These are phyloP conservation scores for Daldinia vernicosa DNA, from an alignment of 495 filamentous ascomycete genomes.

Conservation along the genomic window DNA sequence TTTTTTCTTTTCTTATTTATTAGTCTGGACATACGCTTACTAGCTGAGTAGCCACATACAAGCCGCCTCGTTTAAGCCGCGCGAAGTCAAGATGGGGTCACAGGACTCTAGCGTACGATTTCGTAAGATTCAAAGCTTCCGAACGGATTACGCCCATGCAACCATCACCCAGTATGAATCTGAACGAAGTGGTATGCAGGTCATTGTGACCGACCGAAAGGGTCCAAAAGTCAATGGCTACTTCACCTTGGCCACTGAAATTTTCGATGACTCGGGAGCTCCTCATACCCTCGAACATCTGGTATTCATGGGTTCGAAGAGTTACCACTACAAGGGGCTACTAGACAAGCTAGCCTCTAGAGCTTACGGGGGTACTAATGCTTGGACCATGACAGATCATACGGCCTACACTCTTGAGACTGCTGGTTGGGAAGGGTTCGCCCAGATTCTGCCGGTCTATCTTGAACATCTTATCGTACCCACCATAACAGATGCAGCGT, in stretches of 20 bases:
- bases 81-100: slow-evolving; percentile 48
- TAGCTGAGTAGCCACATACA: slow-evolving; percentile 31
- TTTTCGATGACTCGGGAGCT: slow-evolving; percentile 94
- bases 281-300: slow-evolving; percentile 97
- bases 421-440: slow-evolving; percentile 96
- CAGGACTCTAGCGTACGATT: slow-evolving; percentile 64
- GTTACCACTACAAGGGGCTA: slow-evolving; percentile 91
- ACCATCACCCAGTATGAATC: slow-evolving; percentile 82
- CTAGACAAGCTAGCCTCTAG: slow-evolving; percentile 92
- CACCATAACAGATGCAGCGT: slow-evolving; percentile 89
- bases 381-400: slow-evolving; percentile 93
- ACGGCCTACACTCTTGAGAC: slow-evolving; percentile 97
- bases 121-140: slow-evolving; percentile 83
- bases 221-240: slow-evolving; percentile 94
- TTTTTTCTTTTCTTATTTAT: background rate
- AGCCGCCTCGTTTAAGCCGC: slow-evolving; percentile 28
- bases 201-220: slow-evolving; percentile 88
- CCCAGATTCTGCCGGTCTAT: slow-evolving; percentile 92
- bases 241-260: slow-evolving; percentile 95
- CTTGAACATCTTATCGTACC: slow-evolving; percentile 94
- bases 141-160: slow-evolving; percentile 85
- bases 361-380: slow-evolving; percentile 93
- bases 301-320: slow-evolving; percentile 96
- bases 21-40: slow-evolving; percentile 30
- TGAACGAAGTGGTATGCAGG: slow-evolving; percentile 91